Evolutionary conservation across 140 eudicot species (phyloP).

Genomic region (Flaveria floridana): DNA sequence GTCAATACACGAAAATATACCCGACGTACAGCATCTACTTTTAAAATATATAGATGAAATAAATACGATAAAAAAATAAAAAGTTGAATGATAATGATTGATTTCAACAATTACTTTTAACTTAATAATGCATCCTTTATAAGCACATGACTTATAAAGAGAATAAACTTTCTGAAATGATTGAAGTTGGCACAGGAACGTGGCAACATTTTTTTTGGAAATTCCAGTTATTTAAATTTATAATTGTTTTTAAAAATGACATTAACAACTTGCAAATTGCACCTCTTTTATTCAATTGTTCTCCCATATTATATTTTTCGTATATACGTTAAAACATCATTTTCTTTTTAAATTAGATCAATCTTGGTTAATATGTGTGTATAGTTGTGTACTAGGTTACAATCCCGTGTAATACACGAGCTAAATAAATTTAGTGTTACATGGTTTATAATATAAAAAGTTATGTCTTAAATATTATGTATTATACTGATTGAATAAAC

Average conservation of each 20-base stretch:
- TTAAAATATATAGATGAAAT: constrained; percentile 9
- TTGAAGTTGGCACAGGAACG: constrained; percentile 26
- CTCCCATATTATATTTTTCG: neutral
- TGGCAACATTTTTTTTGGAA: constrained; percentile 7
- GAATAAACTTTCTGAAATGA: neutral
- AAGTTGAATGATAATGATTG: constrained; percentile 33
- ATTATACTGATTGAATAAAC: too few relatives aligned
- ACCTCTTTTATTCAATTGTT: constrained; percentile 4
- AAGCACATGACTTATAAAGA: constrained; percentile 21
- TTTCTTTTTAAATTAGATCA: too few relatives aligned
- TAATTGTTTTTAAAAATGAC: neutral
- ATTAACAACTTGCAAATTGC: neutral
- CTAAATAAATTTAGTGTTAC: too few relatives aligned
- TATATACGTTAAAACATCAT: neutral
- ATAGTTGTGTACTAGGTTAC: too few relatives aligned
- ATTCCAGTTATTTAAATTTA: neutral
- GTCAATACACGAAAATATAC: constrained; percentile 30
- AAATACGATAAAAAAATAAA: constrained; percentile 9
- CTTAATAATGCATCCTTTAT: constrained; percentile 11
- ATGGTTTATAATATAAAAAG: too few relatives aligned
- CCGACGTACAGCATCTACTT: constrained; percentile 29
- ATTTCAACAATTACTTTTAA: constrained; percentile 7
- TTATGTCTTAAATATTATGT: too few relatives aligned
- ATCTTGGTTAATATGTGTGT: too few relatives aligned
- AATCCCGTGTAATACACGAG: too few relatives aligned